Evolutionary conservation across 139 green algal species (phyloP).

Genomic region (Zygnema cylindricum): DNA sequence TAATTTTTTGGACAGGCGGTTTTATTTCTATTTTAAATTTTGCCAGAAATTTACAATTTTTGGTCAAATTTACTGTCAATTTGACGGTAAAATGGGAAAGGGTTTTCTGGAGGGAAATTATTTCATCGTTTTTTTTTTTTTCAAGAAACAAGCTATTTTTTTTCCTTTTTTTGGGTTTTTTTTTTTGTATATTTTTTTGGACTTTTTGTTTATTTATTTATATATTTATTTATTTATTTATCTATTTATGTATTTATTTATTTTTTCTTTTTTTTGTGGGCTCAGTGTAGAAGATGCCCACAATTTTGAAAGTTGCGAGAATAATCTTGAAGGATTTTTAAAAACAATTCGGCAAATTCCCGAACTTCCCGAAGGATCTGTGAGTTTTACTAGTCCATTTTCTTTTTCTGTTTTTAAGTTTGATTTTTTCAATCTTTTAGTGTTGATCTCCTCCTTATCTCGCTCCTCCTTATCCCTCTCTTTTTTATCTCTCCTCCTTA

Average conservation of each 20-base stretch:
- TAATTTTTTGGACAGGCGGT: no score
- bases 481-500: no score
- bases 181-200: no score
- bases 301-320: conserved; percentile 48
- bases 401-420: neutral
- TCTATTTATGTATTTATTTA: conserved; percentile 13
- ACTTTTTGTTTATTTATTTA: conserved; percentile 27
- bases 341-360: conserved; percentile 27
- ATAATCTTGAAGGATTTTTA: conserved; percentile 44
- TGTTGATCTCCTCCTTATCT: neutral
- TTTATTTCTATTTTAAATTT: no score
- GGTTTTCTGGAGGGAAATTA: no score
- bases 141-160: no score
- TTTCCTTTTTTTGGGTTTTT: no score
- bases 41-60: no score
- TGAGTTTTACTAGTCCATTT: neutral
- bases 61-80: no score
- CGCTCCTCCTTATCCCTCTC: no score
- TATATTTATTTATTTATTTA: conserved; percentile 19
- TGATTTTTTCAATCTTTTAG: neutral
- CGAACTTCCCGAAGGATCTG: conserved; percentile 2
- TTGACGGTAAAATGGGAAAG: no score
- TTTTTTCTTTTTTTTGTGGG: neutral
- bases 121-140: no score
- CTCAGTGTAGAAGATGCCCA: conserved; percentile 41